Conservation (phyloP, 169 alveolate genomes). For the Ichthyophthirius multifiliis region DNA sequence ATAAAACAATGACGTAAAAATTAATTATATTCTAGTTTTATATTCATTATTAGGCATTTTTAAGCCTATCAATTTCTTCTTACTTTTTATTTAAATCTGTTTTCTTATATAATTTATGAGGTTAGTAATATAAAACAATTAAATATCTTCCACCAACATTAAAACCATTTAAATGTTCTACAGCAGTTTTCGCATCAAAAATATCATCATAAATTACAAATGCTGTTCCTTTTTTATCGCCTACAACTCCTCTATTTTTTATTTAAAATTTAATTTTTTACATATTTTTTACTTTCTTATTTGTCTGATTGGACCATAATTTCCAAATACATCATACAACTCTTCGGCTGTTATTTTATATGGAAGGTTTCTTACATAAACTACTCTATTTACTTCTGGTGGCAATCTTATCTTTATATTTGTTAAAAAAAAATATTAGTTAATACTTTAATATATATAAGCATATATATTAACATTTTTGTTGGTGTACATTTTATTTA, state of each 20-base stretch:
- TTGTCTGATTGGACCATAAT: constrained; percentile 97
- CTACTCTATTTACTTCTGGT: constrained; percentile 82
- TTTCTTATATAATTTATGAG: constrained; percentile 51
- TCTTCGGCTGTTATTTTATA: constrained; percentile 93
- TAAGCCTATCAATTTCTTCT: constrained; percentile 41
- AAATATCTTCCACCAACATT: constrained; percentile 97
- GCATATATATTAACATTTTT: too few relatives aligned
- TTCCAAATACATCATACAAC: constrained; percentile 98
- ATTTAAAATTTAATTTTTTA: not conserved
- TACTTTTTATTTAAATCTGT: constrained; percentile 38
- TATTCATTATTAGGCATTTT: constrained; percentile 33
- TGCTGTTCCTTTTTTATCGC: constrained; percentile 94
- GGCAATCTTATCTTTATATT: constrained; percentile 66
- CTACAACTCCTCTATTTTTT: constrained; percentile 82
- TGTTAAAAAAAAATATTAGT: too few relatives aligned
- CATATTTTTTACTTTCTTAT: constrained; percentile 89
- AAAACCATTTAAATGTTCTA: constrained; percentile 97
- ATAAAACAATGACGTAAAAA: too few relatives aligned
- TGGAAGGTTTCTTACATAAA: constrained; percentile 87
- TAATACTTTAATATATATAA: too few relatives aligned
- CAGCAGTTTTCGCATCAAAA: constrained; percentile 98
- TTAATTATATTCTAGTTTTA: too few relatives aligned
- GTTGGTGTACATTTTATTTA: not conserved
- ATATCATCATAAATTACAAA: constrained; percentile 98
- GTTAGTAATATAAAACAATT: constrained; percentile 65